Conservation (phyloP, 2,329 filamentous ascomycete species). For the Colletotrichum lindemuthianum region DNA sequence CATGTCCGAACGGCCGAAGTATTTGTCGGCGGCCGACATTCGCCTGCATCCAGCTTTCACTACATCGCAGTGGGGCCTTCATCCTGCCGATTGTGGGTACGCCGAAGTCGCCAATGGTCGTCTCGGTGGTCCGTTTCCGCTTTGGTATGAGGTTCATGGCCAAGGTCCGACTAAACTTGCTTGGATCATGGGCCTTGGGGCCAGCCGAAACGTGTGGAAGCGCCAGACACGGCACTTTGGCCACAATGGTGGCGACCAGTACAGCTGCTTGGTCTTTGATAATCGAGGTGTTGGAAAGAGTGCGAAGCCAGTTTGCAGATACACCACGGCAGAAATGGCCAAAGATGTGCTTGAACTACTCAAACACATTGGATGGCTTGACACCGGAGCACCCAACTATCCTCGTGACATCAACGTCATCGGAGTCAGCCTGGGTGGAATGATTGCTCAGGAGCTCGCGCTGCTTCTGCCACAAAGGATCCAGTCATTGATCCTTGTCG, state of each 20-base stretch:
- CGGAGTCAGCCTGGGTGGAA: slow-evolving; percentile 77
- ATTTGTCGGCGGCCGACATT: slow-evolving; percentile 13
- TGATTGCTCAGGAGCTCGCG: slow-evolving; percentile 77
- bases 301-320: slow-evolving; percentile 71
- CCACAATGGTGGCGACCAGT: slow-evolving; percentile 66
- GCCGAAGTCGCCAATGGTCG: slow-evolving; percentile 9
- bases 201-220: slow-evolving; percentile 44
- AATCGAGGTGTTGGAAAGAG: slow-evolving; percentile 76
- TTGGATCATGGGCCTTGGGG: slow-evolving; percentile 31
- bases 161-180: slow-evolving; percentile 15
- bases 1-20: background rate
- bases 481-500: slow-evolving; percentile 20
- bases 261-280: slow-evolving; percentile 72
- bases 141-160: slow-evolving; percentile 28
- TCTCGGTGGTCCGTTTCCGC: slow-evolving; percentile 15
- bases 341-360: slow-evolving; percentile 69
- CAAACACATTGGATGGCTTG: slow-evolving; percentile 67
- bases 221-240: slow-evolving; percentile 75
- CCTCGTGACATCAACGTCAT: slow-evolving; percentile 65
- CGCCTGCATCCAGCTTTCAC: slow-evolving; percentile 15
- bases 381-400: slow-evolving; percentile 15
- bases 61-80: slow-evolving; percentile 13
- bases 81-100: slow-evolving; percentile 6
- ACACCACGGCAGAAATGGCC: slow-evolving; percentile 78
- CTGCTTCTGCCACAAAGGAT: slow-evolving; percentile 43